Evolutionary conservation across 768 basidiomycete species (phyloP).

Genomic region (Lyophyllum shimeji): DNA sequence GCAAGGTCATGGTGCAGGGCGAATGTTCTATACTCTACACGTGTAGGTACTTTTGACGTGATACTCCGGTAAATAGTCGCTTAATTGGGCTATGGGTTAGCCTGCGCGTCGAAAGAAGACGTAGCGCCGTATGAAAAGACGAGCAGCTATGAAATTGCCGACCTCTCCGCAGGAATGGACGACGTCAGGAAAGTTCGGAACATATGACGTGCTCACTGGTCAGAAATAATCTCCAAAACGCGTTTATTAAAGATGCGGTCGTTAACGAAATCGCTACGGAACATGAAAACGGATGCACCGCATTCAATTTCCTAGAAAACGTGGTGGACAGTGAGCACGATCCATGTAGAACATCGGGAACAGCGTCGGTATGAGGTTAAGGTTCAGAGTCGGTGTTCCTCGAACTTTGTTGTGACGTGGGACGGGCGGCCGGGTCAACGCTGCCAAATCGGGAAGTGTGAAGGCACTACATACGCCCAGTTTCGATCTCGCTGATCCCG

Average conservation of each 20-base stretch:
- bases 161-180: conserved; percentile 15
- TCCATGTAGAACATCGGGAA: conserved; percentile 10
- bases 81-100: conserved; percentile 12
- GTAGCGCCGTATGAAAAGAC: conserved; percentile 1
- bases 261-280: not conserved
- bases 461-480: conserved; percentile 27
- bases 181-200: conserved; percentile 10
- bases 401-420: conserved; percentile 10
- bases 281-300: not conserved
- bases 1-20: not conserved
- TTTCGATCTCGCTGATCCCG: conserved; percentile 18
- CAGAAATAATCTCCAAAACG: not conserved
- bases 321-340: conserved; percentile 11
- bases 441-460: conserved; percentile 32
- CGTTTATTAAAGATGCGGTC: not conserved
- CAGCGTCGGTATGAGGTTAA: conserved; percentile 10
- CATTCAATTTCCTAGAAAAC: not conserved
- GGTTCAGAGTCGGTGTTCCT: conserved; percentile 4
- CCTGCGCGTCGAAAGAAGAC: conserved; percentile 2
- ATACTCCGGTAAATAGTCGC: conserved; percentile 22
- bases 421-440: conserved; percentile 32
- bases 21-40: conserved; percentile 11
- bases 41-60: conserved; percentile 15
- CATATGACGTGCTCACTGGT: conserved; percentile 1
- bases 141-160: conserved; percentile 13